These are phyloP conservation scores for Glaciozyma martinii DNA, from an alignment of 768 basidiomycete species.

Conservation along the genomic window DNA sequence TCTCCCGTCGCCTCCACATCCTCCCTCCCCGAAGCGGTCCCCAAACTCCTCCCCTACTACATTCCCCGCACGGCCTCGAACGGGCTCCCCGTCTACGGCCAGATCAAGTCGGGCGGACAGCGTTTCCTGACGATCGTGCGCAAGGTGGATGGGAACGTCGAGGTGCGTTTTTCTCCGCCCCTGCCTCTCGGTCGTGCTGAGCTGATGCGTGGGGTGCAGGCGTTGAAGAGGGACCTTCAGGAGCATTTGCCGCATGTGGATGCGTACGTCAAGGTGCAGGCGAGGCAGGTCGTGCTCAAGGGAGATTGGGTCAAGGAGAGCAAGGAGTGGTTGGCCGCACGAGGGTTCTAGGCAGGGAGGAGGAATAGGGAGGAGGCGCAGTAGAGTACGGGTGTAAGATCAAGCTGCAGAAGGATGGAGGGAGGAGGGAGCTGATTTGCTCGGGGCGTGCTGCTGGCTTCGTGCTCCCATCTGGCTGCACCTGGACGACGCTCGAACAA, in stretches of 20 bases:
- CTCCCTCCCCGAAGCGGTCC: neutral
- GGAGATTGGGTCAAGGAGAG: constrained; percentile 23
- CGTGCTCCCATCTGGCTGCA: too few species aligned
- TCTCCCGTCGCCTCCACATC: neutral
- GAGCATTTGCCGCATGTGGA: neutral
- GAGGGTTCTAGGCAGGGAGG: constrained; percentile 10
- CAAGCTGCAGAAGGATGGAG: too few species aligned
- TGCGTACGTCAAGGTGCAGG: neutral
- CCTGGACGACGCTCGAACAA: too few species aligned
- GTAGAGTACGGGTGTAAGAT: too few species aligned
- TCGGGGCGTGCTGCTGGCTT: too few species aligned
- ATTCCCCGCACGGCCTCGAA: neutral
- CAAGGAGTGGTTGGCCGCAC: constrained; percentile 18
- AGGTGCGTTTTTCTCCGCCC: neutral
- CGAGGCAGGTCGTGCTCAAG: constrained; percentile 17
- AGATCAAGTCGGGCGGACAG: neutral
- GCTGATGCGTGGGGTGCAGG: neutral
- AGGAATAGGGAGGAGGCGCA: too few species aligned
- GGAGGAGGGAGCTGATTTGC: too few species aligned
- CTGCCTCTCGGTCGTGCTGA: neutral
- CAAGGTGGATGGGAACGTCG: constrained; percentile 1
- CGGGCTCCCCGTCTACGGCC: constrained; percentile 2
- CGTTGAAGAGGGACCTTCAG: neutral
- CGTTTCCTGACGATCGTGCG: neutral
- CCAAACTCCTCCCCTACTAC: neutral